These are phyloP conservation scores for Triticum timopheevii DNA, from an alignment of 176 grass and related monocot species.

Conservation along the genomic window DNA sequence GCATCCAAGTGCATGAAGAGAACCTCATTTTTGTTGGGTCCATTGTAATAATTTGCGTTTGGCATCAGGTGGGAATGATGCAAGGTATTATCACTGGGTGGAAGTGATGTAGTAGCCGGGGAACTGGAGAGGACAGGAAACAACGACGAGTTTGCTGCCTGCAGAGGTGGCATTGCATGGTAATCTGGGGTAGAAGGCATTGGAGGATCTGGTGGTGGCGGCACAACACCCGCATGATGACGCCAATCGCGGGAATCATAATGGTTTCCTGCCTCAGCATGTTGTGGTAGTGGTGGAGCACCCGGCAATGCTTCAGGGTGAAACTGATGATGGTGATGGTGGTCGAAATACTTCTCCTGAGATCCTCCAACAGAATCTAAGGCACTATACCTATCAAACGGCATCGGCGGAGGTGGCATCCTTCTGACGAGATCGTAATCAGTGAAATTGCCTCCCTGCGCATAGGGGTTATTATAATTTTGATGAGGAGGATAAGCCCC, in stretches of 20 bases:
- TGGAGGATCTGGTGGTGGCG: slow-evolving; percentile 30
- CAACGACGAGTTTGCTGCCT: slow-evolving; percentile 24
- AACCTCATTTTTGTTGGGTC: slow-evolving; percentile 40
- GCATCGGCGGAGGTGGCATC: slow-evolving; percentile 19
- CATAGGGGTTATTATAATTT: slow-evolving; percentile 32
- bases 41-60: slow-evolving; percentile 37
- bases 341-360: slow-evolving; percentile 21
- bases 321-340: slow-evolving; percentile 32
- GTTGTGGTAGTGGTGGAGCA: neutral
- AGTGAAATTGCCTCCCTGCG: slow-evolving; percentile 20
- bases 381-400: slow-evolving; percentile 7
- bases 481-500: slow-evolving; percentile 23
- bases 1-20: neutral
- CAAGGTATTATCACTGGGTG: slow-evolving; percentile 25
- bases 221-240: slow-evolving; percentile 21
- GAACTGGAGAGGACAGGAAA: slow-evolving; percentile 64
- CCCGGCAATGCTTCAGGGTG: slow-evolving; percentile 10
- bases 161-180: slow-evolving; percentile 26
- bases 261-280: slow-evolving; percentile 27
- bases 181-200: slow-evolving; percentile 30
- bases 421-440: slow-evolving; percentile 28
- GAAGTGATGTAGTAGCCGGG: slow-evolving; percentile 6
- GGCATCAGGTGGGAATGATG: slow-evolving; percentile 35
- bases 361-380: slow-evolving; percentile 2
- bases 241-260: slow-evolving; percentile 35